Conservation (phyloP, 371 early-diverging fungal genomes). For the Lichtheimia ramosa region DNA sequence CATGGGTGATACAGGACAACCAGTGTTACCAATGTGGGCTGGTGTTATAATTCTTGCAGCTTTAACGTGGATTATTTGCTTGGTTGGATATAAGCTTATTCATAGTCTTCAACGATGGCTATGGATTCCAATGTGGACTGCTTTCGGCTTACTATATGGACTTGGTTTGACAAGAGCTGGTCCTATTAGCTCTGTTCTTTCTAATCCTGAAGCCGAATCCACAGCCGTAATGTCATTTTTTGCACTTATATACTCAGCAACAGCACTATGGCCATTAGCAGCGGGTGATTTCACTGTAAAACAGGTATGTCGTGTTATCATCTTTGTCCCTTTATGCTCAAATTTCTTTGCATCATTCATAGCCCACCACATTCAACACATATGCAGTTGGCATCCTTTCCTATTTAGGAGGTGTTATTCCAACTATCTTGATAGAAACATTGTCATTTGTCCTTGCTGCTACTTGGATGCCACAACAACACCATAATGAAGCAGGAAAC, state of each 20-base stretch:
- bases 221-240: constrained; percentile 6
- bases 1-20: neutral
- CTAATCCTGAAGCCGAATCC: neutral
- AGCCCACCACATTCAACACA: constrained; percentile 13
- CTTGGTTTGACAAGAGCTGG: constrained; percentile 4
- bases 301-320: neutral
- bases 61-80: constrained; percentile 17
- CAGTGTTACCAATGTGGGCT: neutral
- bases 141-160: constrained; percentile 27
- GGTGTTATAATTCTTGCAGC: neutral
- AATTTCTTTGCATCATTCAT: neutral
- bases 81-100: constrained; percentile 31
- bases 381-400: constrained; percentile 16
- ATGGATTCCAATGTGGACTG: constrained; percentile 27
- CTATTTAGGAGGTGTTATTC: constrained; percentile 30
- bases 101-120: constrained; percentile 29
- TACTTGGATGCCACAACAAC: neutral
- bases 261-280: neutral
- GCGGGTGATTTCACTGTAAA: constrained; percentile 24
- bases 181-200: constrained; percentile 1
- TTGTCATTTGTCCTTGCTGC: constrained; percentile 20
- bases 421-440: constrained; percentile 24
- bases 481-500: neutral
- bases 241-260: constrained; percentile 20
- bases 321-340: neutral